Conservation (phyloP, 345 rosid species). For the Populus euphratica region DNA sequence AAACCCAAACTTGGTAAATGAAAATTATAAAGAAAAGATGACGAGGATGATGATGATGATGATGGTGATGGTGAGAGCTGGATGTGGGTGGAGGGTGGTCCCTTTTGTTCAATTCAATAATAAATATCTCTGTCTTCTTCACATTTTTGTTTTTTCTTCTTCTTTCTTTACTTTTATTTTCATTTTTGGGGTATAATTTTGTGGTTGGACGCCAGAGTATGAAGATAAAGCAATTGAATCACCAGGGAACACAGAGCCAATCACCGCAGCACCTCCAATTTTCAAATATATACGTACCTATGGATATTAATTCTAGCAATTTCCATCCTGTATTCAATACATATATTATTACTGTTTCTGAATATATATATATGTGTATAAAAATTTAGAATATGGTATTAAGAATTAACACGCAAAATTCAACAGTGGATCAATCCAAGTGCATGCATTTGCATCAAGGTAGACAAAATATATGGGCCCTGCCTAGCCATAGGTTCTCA, state of each 20-base stretch:
- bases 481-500: no score
- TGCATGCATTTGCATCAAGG: no score
- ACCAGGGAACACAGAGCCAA: slow-evolving; percentile 39
- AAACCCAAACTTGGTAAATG: not conserved
- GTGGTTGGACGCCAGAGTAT: slow-evolving; percentile 45
- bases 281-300: no score
- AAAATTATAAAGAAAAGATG: slow-evolving; percentile 12
- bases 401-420: no score
- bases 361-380: no score
- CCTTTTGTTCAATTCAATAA: slow-evolving; percentile 27
- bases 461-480: no score
- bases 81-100: slow-evolving; percentile 24
- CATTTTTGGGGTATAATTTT: slow-evolving; percentile 8
- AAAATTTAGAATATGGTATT: no score
- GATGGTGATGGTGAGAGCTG: not conserved
- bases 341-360: no score
- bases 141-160: slow-evolving; percentile 12
- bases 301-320: no score
- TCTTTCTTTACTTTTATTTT: slow-evolving; percentile 1
- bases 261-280: slow-evolving; percentile 14
- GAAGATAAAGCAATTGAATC: slow-evolving; percentile 61
- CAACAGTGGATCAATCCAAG: no score
- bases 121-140: slow-evolving; percentile 52
- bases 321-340: no score
- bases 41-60: slow-evolving; percentile 4